Base-by-base conservation (phyloP, 78 protist species). In the Speleostelium caveatum region DNA sequence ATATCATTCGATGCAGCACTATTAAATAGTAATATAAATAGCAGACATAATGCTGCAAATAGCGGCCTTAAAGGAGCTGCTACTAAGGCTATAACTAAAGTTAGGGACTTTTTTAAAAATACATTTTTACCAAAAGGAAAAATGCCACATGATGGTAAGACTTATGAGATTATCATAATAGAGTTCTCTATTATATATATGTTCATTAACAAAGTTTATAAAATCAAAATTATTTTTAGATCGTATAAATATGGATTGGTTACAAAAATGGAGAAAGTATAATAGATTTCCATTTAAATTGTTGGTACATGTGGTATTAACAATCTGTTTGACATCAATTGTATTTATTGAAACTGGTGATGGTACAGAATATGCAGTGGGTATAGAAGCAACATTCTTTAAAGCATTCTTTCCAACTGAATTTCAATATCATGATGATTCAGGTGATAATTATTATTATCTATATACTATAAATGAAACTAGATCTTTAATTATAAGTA, bases 131-230 rank as follows among this genome's bases (percentile, higher is more conserved):
- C 91, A 39, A 73, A 39, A 14, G 91, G 91, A 32, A 71, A 83
- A 51, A 83, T 83, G 91, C 91, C 91, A n/a, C 91, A 68, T 32
- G 91, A 83, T 35, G 91, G 58, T 69, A n/a, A n/a, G n/a, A n/a
- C n/a, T n/a, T n/a, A n/a, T n/a, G n/a, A n/a, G n/a, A 71, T 24
- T 42, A n/a, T n/a, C n/a, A n/a, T n/a, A n/a, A 10, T 7, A 10
- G n/a, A 10, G 7, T 7, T 45, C 7, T 45, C 55, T 45, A 10
- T 7, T 45, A 45, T 45, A 14, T 14, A 45, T 45, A 45, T 45
- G 7, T 45, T 45, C 55, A 45, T 45, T 14, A 45, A 14, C 10
- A 14, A 45, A 7, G 7, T 45, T 45, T 45, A 7, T 58, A 58
- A 21, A 30, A 32, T 33, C 19, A 63, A 63, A 19, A 63, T 21